Evolutionary conservation across 2,329 filamentous ascomycete species (phyloP).

Genomic region (Aspergillus ochraceoroseus): DNA sequence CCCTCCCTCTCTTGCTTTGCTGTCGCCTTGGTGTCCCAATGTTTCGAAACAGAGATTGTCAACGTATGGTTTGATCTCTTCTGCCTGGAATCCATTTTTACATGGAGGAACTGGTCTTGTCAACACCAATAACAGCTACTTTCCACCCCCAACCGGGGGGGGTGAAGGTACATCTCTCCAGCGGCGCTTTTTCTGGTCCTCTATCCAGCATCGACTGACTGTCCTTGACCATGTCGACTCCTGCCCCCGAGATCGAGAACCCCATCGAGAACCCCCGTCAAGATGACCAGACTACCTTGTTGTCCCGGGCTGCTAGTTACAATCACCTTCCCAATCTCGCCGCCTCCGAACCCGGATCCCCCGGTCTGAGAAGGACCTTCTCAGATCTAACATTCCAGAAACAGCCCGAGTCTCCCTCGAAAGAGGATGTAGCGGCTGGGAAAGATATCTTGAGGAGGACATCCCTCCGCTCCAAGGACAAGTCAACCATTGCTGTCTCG

Average conservation of each 20-base stretch:
- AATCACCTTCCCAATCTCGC: constrained; percentile 48
- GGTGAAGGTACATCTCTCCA: constrained; percentile 31
- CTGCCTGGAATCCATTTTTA: constrained; percentile 19
- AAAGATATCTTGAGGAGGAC: constrained; percentile 42
- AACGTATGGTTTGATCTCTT: constrained; percentile 17
- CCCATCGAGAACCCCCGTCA: constrained; percentile 23
- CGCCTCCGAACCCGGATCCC: constrained; percentile 30
- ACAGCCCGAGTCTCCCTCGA: constrained; percentile 35
- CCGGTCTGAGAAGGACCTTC: constrained; percentile 48
- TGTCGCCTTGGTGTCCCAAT: constrained; percentile 13
- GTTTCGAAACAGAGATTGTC: constrained; percentile 4
- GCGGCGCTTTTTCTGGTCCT: constrained; percentile 22
- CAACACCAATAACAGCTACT: constrained; percentile 23
- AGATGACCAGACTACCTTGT: constrained; percentile 26
- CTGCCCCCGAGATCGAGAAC: constrained; percentile 22
- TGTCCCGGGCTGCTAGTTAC: constrained; percentile 56
- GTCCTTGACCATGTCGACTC: constrained; percentile 34
- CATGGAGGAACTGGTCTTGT: constrained; percentile 44
- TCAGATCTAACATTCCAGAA: constrained; percentile 46
- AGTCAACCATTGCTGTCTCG: constrained; percentile 30
- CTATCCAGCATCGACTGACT: constrained; percentile 17
- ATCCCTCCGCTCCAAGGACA: constrained; percentile 37
- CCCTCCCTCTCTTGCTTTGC: constrained; percentile 3
- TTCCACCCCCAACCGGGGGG: constrained; percentile 17
- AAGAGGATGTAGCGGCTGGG: constrained; percentile 38